These are phyloP conservation scores for Cladosporium austrohemisphaericum DNA, from an alignment of 2,329 filamentous ascomycete species.

Conservation along the genomic window DNA sequence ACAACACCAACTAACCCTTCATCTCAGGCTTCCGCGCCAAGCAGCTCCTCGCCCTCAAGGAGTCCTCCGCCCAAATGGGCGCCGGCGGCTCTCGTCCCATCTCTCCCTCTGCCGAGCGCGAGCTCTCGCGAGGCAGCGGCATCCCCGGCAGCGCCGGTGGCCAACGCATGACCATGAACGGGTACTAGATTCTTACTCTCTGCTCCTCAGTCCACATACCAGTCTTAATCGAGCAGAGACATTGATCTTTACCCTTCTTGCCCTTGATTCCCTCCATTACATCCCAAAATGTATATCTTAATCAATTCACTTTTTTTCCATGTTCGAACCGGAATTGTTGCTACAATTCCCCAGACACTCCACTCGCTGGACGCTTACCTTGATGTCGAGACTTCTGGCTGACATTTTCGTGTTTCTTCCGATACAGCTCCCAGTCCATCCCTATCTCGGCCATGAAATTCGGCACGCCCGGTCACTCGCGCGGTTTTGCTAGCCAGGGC, in stretches of 20 bases:
- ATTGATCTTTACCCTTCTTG: conserved; percentile 18
- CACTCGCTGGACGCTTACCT: neutral
- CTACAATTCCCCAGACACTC: neutral
- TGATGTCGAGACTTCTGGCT: neutral
- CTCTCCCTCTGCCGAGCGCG: conserved; percentile 88
- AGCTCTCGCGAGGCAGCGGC: conserved; percentile 51
- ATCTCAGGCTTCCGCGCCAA: conserved; percentile 86
- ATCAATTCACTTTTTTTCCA: too few species aligned
- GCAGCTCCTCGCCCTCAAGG: conserved; percentile 95
- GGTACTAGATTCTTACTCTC: conserved; percentile 63
- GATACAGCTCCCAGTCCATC: neutral
- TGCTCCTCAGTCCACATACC: conserved; percentile 17
- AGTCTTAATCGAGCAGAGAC: conserved; percentile 19
- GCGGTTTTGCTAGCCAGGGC: conserved; percentile 26
- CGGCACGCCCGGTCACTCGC: conserved; percentile 24
- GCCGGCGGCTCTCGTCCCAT: conserved; percentile 75
- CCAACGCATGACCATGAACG: conserved; percentile 98
- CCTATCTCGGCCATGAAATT: conserved; percentile 6
- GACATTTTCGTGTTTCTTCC: neutral
- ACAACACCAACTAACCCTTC: conserved; percentile 34
- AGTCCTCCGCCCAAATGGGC: conserved; percentile 82
- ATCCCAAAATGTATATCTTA: conserved; percentile 16
- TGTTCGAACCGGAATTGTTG: too few species aligned
- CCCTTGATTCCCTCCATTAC: conserved; percentile 21
- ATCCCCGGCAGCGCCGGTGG: conserved; percentile 60